Conservation (phyloP, 768 basidiomycete genomes). For the Gloeostereum incarnatum region DNA sequence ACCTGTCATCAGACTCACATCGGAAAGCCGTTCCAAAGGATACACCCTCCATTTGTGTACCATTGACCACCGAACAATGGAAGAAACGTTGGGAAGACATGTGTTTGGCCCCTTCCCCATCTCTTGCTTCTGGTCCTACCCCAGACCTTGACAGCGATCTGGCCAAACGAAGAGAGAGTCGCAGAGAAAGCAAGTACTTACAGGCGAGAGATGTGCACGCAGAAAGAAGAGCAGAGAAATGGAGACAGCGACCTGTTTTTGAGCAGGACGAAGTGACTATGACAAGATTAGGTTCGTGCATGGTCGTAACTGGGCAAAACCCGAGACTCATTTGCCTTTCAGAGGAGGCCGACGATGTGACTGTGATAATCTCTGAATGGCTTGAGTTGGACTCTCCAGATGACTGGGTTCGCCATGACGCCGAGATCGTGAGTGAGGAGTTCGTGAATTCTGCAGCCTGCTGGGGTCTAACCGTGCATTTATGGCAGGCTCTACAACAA, state of each 20-base stretch:
- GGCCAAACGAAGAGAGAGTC: slow-evolving; percentile 20
- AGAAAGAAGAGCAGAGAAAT: slow-evolving; percentile 69
- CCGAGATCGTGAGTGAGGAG: slow-evolving; percentile 78
- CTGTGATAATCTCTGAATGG: slow-evolving; percentile 87
- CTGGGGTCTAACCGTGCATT: slow-evolving; percentile 4
- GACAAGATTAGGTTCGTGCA: slow-evolving; percentile 70
- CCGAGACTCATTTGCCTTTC: slow-evolving; percentile 3
- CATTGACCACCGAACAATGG: slow-evolving; percentile 89
- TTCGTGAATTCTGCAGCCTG: background rate
- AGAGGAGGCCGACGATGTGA: slow-evolving; percentile 71
- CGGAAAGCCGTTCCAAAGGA: slow-evolving; percentile 49
- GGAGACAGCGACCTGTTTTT: slow-evolving; percentile 81
- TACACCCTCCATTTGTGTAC: slow-evolving; percentile 73
- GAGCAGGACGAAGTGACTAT: slow-evolving; percentile 80
- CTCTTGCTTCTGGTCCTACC: slow-evolving; percentile 14
- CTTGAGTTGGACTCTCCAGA: slow-evolving; percentile 88
- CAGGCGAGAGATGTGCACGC: slow-evolving; percentile 27
- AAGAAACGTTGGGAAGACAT: slow-evolving; percentile 80
- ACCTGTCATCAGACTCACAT: slow-evolving; percentile 39
- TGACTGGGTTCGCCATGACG: slow-evolving; percentile 92
- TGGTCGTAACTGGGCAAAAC: slow-evolving; percentile 6
- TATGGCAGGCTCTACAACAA: slow-evolving; percentile 74
- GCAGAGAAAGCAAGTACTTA: slow-evolving; percentile 30
- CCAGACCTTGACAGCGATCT: slow-evolving; percentile 13
- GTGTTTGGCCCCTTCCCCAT: slow-evolving; percentile 46